Conservation (phyloP, 2,329 filamentous ascomycete genomes). For the Colletotrichum agaves region DNA sequence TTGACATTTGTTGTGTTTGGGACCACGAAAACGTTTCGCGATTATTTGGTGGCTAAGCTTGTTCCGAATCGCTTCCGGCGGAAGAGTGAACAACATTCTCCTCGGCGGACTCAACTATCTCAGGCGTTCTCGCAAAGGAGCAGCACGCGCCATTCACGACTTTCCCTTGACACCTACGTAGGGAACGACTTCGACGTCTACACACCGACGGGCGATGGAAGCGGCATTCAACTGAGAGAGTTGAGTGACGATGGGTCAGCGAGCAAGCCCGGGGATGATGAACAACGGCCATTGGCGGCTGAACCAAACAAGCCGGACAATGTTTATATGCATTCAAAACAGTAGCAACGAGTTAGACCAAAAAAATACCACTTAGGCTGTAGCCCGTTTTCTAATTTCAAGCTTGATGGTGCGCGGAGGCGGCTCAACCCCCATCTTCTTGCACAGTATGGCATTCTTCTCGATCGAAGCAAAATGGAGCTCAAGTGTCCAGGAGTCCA, state of each 20-base stretch:
- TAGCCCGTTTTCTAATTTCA: background rate
- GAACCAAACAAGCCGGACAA: slow-evolving; percentile 19
- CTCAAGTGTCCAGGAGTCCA: no score
- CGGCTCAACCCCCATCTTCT: no score
- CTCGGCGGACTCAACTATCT: background rate
- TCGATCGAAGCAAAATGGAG: no score
- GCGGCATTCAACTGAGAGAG: slow-evolving; percentile 20
- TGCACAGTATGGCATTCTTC: no score
- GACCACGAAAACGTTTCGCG: slow-evolving; percentile 41
- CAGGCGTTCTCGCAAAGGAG: slow-evolving; percentile 9
- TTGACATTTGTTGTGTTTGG: slow-evolving; percentile 43
- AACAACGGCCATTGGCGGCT: slow-evolving; percentile 14
- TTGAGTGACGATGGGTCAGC: slow-evolving; percentile 8
- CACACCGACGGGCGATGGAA: slow-evolving; percentile 3
- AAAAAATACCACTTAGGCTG: slow-evolving; percentile 32
- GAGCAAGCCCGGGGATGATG: slow-evolving; percentile 16
- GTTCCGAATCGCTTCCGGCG: slow-evolving; percentile 33
- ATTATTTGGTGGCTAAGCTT: slow-evolving; percentile 39
- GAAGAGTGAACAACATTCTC: slow-evolving; percentile 3
- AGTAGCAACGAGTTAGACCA: slow-evolving; percentile 34
- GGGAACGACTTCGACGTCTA: slow-evolving; percentile 7
- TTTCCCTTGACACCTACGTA: slow-evolving; percentile 21
- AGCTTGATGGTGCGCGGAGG: background rate
- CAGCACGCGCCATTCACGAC: slow-evolving; percentile 7
- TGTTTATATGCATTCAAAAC: slow-evolving; percentile 28